Percentiles rank a stretch among this genome's conserved stretches.
These are phyloP conservation scores for Prunus mume DNA, from an alignment of 306 rosid species.

Conservation along the genomic window DNA sequence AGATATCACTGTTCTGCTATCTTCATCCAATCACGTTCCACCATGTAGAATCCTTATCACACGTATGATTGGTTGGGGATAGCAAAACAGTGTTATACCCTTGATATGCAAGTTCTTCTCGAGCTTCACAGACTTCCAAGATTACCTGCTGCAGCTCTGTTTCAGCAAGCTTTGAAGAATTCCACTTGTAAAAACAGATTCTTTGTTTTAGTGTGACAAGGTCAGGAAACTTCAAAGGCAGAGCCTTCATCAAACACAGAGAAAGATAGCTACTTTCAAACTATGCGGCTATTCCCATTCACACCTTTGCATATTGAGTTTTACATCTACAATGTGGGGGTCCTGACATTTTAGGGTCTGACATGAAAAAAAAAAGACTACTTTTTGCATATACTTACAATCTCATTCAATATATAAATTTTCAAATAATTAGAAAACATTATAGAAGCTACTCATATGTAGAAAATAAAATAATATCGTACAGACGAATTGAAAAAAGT, in stretches of 20 bases:
- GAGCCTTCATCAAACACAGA: conserved; percentile 6
- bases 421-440: neutral
- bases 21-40: too few relatives aligned
- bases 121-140: neutral
- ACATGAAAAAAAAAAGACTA: neutral
- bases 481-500: neutral
- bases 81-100: too few relatives aligned
- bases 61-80: too few relatives aligned
- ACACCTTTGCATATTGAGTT: neutral
- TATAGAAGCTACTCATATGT: neutral
- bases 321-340: neutral
- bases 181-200: neutral
- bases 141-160: neutral
- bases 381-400: neutral
- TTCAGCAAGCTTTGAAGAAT: neutral
- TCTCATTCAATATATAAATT: neutral
- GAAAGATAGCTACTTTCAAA: neutral
- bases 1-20: too few relatives aligned
- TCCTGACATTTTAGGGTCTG: neutral
- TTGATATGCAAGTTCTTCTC: too few relatives aligned
- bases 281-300: neutral
- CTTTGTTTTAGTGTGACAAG: neutral
- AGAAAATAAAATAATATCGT: neutral
- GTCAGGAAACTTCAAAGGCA: neutral
- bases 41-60: too few relatives aligned